A percentile compares a stretch with the other conserved stretches of the same genome.
Conservation (phyloP, 2,329 filamentous ascomycete species). For the Dactylellina parvicollis region DNA sequence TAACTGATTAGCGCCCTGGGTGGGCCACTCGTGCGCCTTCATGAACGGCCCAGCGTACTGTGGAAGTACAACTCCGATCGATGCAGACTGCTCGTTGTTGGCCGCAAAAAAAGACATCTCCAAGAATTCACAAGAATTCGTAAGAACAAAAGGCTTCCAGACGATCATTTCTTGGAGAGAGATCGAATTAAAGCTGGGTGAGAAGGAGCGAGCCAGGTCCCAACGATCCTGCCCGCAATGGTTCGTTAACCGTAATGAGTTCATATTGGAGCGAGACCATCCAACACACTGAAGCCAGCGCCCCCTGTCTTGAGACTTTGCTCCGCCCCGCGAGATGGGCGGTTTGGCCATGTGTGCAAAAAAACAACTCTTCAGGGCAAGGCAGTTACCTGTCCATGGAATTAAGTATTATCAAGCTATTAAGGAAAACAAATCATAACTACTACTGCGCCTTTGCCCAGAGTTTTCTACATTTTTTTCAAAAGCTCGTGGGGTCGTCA, state of each 20-base stretch:
- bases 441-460: conserved; percentile 30
- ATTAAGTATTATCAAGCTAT: neutral
- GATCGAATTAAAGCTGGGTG: neutral
- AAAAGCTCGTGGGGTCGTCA: conserved; percentile 2
- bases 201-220: conserved; percentile 31
- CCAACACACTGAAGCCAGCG: conserved; percentile 34
- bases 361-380: conserved; percentile 34
- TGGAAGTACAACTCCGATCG: neutral
- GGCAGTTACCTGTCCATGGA: conserved; percentile 30
- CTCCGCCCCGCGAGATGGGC: conserved; percentile 42
- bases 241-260: conserved; percentile 46
- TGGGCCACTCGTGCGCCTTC: neutral
- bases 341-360: conserved; percentile 29
- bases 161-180: conserved; percentile 19
- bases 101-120: neutral
- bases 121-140: conserved; percentile 5
- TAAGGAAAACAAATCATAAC: conserved; percentile 13
- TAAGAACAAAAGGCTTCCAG: neutral
- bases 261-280: conserved; percentile 18
- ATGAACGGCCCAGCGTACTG: neutral
- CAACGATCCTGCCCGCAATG: conserved; percentile 50
- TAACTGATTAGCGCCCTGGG: conserved; percentile 43
- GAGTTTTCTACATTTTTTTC: conserved; percentile 8
- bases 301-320: conserved; percentile 46
- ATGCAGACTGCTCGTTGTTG: neutral